phyloP scores from a whole-genome alignment of 1,139 yeast species.

The Saccharomyces pastorianus region DNA sequence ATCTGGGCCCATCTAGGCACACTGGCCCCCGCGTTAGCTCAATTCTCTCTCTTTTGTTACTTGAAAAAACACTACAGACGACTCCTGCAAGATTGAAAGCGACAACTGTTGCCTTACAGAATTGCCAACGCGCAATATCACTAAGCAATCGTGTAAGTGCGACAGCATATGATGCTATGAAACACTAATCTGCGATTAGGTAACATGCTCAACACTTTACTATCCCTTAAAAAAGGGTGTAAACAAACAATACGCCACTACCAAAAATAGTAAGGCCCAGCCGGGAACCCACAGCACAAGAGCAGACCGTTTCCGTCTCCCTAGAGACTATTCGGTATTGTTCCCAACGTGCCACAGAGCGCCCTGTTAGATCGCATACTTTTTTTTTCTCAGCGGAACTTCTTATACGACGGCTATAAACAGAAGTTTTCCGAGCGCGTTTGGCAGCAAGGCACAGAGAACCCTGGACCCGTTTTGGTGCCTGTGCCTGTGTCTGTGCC shows the following conservation, averaged over 20 bases:
- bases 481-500: neutral
- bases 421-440: neutral
- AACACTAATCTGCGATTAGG: neutral
- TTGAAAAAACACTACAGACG: neutral
- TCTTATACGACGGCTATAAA: neutral
- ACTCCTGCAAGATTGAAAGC: neutral
- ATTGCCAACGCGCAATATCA: neutral
- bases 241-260: neutral
- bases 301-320: neutral
- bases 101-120: too few species aligned
- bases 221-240: neutral
- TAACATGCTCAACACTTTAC: neutral
- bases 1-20: neutral
- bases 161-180: neutral
- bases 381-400: neutral
- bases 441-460: neutral
- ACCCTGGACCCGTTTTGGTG: neutral
- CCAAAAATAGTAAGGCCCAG: neutral
- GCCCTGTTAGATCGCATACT: neutral
- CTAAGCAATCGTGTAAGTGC: neutral
- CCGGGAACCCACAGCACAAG: neutral
- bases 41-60: neutral
- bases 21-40: neutral
- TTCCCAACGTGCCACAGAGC: neutral
- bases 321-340: neutral